phyloP scores from a whole-genome alignment of 495 filamentous ascomycete species.

The Bombardia bombarda region DNA sequence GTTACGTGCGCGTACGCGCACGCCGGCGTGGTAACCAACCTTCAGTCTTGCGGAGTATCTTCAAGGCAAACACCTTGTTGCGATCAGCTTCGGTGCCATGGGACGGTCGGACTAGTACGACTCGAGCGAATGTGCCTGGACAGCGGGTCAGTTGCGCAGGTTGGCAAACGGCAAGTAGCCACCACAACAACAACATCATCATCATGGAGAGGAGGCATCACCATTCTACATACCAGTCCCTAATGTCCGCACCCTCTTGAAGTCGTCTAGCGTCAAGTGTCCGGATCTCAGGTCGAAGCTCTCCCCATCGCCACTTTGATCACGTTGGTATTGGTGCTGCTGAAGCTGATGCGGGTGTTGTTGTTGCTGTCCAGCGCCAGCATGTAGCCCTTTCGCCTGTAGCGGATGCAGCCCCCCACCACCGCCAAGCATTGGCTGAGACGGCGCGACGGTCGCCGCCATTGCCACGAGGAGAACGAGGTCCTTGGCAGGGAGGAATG shows the following conservation, averaged over 20 bases:
- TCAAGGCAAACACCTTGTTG: slow-evolving; percentile 81
- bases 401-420: slow-evolving; percentile 23
- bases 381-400: slow-evolving; percentile 16
- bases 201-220: not conserved
- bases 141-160: not conserved
- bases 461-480: slow-evolving; percentile 10
- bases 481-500: no score
- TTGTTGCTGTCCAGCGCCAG: slow-evolving; percentile 14
- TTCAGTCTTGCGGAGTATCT: slow-evolving; percentile 86
- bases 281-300: slow-evolving; percentile 15
- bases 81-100: slow-evolving; percentile 43
- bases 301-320: slow-evolving; percentile 6
- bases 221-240: slow-evolving; percentile 60
- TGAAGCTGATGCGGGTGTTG: slow-evolving; percentile 11
- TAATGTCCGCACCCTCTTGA: slow-evolving; percentile 78
- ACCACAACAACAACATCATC: not conserved
- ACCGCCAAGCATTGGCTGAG: slow-evolving; percentile 12
- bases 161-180: no score
- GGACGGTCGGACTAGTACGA: slow-evolving; percentile 72
- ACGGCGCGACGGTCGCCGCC: slow-evolving; percentile 27
- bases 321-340: slow-evolving; percentile 3
- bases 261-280: slow-evolving; percentile 54
- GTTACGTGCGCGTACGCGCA: no score
- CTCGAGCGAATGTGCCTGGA: slow-evolving; percentile 88
- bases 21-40: slow-evolving; percentile 6